Evolutionary conservation across 257 asterid species (phyloP), one percentile per base, ranked within the genome.

Genomic region (Lavandula angustifolia): DNA sequence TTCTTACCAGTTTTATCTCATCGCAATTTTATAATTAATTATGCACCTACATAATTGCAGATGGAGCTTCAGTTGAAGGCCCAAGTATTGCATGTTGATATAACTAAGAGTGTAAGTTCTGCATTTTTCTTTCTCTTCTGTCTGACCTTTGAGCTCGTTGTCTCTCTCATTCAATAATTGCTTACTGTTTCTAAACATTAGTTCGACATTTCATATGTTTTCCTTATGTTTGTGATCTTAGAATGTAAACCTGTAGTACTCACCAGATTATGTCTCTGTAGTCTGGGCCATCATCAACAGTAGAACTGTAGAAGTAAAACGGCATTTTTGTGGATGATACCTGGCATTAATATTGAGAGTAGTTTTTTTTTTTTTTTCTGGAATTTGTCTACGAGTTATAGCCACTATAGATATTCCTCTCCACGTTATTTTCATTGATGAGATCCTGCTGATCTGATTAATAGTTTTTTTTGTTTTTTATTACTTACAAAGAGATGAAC

Each of bases 21-120:
- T 72, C 57, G 52, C 17, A 22, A 43, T 62, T 62, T 55, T 32
- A 32, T 32, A 73, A 52, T 64, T 47, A 66, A 52, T 40, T 60
- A 47, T 44, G 63, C 35, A 54, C 58, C 40, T 14, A 27, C 54
- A 49, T 68, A 58, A 61, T 75, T 76, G 78, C 80, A 92, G 98
- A 80, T 76, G 43, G 98, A 85, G 80, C 77, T 92, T 65, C 87
- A 84, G 75, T 51, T 55, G 62, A 89, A 87, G 88, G 91, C 96
- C 50, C 78, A 74, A 65, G 73, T 81, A 66, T 71, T 92, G 80
- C 98, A 85, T 64, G 74, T 43, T 75, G 98, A 89, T 73, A 87
- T 87, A 78, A 87, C 79, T 7, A 79, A 81, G 32, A 88, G 85
- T 76, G 98, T 89, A 78, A 69, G 96, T 58, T 44, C 41, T 38